These are phyloP conservation scores for Podospora bellae-mahoneyi DNA, from an alignment of 495 filamentous ascomycete genomes.

Conservation along the genomic window DNA sequence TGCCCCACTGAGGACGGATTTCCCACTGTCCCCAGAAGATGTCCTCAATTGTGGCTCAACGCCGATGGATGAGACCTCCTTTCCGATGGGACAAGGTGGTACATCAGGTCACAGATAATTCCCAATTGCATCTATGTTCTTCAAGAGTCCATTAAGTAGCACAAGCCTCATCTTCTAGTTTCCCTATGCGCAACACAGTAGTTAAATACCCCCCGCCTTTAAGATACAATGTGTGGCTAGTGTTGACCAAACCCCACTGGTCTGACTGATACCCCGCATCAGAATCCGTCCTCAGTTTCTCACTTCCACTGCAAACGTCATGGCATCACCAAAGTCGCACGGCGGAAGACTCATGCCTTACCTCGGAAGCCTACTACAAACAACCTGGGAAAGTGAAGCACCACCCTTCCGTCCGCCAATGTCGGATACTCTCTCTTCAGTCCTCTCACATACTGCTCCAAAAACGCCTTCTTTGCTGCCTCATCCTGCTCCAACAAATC, in stretches of 20 bases:
- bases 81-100: neutral
- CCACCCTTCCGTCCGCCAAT: conserved; percentile 16
- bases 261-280: neutral
- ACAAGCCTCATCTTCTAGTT: neutral
- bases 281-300: conserved; percentile 3
- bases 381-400: conserved; percentile 18
- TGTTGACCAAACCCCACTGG: neutral
- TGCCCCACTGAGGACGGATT: conserved; percentile 13
- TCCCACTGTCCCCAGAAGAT: conserved; percentile 1
- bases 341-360: neutral
- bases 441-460: conserved; percentile 9
- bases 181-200: neutral
- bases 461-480: conserved; percentile 7
- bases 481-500: conserved; percentile 9
- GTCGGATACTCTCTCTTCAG: conserved; percentile 11
- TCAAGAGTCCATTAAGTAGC: no score
- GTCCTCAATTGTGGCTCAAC: conserved; percentile 14
- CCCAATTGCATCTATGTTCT: neutral
- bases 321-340: neutral
- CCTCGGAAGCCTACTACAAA: conserved; percentile 17
- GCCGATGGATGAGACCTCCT: neutral
- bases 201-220: neutral
- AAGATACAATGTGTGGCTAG: neutral
- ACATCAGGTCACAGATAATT: neutral
- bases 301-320: neutral